These are phyloP conservation scores for Russula brevipes DNA, from an alignment of 768 basidiomycete species.

Conservation along the genomic window DNA sequence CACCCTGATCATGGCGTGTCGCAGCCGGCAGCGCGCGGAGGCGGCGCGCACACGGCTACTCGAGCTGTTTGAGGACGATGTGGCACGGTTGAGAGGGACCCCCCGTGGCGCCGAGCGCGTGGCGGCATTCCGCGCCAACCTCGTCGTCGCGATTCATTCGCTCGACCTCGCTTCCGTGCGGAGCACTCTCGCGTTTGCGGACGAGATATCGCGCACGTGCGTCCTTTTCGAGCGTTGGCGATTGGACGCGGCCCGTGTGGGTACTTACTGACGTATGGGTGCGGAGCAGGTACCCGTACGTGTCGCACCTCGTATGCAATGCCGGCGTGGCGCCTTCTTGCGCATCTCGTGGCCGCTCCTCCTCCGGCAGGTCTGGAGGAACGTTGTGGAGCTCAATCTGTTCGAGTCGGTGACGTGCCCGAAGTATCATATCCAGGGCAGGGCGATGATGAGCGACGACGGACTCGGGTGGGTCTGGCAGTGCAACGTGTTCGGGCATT, in stretches of 20 bases:
- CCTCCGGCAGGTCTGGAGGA: constrained; percentile 43
- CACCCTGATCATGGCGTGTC: constrained; percentile 77
- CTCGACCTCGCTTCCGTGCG: constrained; percentile 59
- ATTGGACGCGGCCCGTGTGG: neutral
- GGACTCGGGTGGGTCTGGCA: constrained; percentile 81
- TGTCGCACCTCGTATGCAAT: constrained; percentile 77
- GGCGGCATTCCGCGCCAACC: constrained; percentile 50
- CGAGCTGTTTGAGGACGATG: constrained; percentile 48
- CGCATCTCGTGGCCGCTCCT: constrained; percentile 47
- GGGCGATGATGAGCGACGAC: constrained; percentile 57
- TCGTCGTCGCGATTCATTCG: constrained; percentile 55
- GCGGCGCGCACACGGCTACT: constrained; percentile 53
- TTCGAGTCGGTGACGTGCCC: constrained; percentile 50
- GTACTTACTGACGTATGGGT: neutral
- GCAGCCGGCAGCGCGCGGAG: constrained; percentile 59
- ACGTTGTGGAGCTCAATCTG: constrained; percentile 30
- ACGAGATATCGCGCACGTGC: constrained; percentile 50
- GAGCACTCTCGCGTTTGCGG: constrained; percentile 59
- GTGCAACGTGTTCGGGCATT: constrained; percentile 80
- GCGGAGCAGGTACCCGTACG: constrained; percentile 59
- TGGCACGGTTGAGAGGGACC: constrained; percentile 35
- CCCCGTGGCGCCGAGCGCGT: constrained; percentile 49
- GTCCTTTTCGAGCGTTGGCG: constrained; percentile 23
- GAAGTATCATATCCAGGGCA: constrained; percentile 50
- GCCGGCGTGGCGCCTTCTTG: constrained; percentile 64